Evolutionary conservation across 805 yeast species (phyloP), one percentile per base, ranked within the genome.

Genomic region (Candida nanaspora): DNA sequence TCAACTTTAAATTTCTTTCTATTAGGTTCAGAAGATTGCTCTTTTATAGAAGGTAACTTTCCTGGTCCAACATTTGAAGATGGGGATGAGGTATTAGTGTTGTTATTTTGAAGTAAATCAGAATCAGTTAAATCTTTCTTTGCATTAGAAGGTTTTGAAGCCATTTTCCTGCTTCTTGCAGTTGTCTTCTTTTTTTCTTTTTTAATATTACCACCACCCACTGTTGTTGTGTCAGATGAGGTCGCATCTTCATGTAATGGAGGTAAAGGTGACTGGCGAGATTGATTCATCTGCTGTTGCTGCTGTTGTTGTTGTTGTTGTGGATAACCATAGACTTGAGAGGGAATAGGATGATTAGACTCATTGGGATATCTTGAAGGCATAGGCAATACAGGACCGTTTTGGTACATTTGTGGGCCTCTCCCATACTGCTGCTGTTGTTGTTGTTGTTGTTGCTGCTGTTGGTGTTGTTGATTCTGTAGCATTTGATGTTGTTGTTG

Each of bases 381-480:
- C 19, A 49, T 41, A 14, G 55, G 55, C 7, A 51, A 45, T 14
- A 47, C 49, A 1, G 51, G 53, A 11, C 48, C 46, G 26, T 23
- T 15, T 25, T 34, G 36, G 18, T 33, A 33, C 4, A 33, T 6
- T 11, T 13, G 15, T 14, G 36, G 28, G 13, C 40, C 36, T 27
- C 48, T 25, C 11, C 48, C 39, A 40, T 52, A 52, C 9, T 8
- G 14, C n/a, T 26, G 31, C 20, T 29, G 45, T 16, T 31, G 43
- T 20, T 33, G 41, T 9, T 31, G 26, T 18, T 38, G 40, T 33
- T 40, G 48, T 25, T 42, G 35, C 31, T 41, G 48, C 39, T 23
- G 41, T 15, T 35, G 48, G 32, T 47, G 57, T 33, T 37, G 49
- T 42, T 36, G 56, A 21, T 44, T 57, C 37, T 43, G 55, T 39